These are phyloP conservation scores for Skeletonema grethae DNA, from an alignment of 108 stramenopile species.

Conservation along the genomic window DNA sequence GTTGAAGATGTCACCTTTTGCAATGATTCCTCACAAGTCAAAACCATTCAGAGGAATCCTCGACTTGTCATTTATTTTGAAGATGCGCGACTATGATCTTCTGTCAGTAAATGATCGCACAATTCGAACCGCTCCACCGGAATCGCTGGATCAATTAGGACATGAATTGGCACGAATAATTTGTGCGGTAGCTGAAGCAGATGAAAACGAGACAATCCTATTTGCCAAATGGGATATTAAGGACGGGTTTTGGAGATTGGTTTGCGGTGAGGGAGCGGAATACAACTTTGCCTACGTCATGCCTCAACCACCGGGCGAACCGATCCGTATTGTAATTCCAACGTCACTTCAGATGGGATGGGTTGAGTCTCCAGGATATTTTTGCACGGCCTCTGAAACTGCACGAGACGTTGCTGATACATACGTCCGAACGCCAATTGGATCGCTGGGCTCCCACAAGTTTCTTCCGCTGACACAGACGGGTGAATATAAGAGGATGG, in stretches of 20 bases:
- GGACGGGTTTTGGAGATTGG: conserved; percentile 34
- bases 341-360: conserved; percentile 48
- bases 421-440: conserved; percentile 4
- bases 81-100: neutral
- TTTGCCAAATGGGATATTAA: conserved; percentile 35
- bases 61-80: too few relatives aligned
- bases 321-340: conserved; percentile 30
- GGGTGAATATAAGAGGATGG: neutral
- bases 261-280: conserved; percentile 16
- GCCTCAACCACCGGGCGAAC: neutral
- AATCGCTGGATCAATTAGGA: conserved; percentile 16
- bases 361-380: conserved; percentile 48
- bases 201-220: conserved; percentile 3
- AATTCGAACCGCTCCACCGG: neutral
- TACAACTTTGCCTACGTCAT: conserved; percentile 43
- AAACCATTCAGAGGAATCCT: too few relatives aligned
- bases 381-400: conserved; percentile 48
- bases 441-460: neutral
- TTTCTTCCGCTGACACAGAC: neutral
- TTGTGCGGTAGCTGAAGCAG: conserved; percentile 10
- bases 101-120: conserved; percentile 10
- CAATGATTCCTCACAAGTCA: too few relatives aligned
- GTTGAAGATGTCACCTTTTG: too few relatives aligned
- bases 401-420: conserved; percentile 27
- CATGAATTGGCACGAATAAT: conserved; percentile 6